phyloP scores from a whole-genome alignment of 164 flowering plant genomes.

The Vitis cinerea region DNA sequence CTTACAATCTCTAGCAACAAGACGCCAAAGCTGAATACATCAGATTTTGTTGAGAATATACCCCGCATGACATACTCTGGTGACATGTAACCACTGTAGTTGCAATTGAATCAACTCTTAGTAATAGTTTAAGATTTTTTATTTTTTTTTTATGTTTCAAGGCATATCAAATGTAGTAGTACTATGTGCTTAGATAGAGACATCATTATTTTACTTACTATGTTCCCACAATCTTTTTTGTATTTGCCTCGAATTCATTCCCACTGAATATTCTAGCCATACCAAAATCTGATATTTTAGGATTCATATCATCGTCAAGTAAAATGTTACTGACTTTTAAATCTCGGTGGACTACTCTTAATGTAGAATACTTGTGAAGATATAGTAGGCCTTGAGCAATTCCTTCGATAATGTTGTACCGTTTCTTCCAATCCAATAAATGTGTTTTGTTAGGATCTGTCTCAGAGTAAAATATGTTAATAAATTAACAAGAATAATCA shows the following conservation, averaged over 20 bases:
- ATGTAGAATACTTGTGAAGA: constrained; percentile 35
- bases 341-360: constrained; percentile 24
- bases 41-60: constrained; percentile 22
- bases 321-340: constrained; percentile 13
- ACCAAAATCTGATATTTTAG: constrained; percentile 39
- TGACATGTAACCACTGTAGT: constrained; percentile 30
- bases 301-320: constrained; percentile 32
- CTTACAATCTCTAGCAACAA: constrained; percentile 29
- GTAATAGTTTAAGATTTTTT: too few relatives aligned
- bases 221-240: constrained; percentile 34
- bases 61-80: constrained; percentile 32
- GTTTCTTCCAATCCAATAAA: constrained; percentile 26
- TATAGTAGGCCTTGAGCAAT: constrained; percentile 40
- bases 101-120: background rate
- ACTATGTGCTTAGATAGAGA: too few relatives aligned
- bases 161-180: too few relatives aligned
- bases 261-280: constrained; percentile 30
- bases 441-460: constrained; percentile 11
- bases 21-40: constrained; percentile 35
- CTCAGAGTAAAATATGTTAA: background rate
- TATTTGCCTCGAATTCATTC: constrained; percentile 27
- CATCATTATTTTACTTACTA: constrained; percentile 18
- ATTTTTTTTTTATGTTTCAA: too few relatives aligned
- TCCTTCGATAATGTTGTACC: constrained; percentile 28
- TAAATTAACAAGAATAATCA: background rate